Percentiles rank a stretch among this genome's conserved stretches.
Conservation (phyloP, 345 rosid species). For the Boechera stricta region DNA sequence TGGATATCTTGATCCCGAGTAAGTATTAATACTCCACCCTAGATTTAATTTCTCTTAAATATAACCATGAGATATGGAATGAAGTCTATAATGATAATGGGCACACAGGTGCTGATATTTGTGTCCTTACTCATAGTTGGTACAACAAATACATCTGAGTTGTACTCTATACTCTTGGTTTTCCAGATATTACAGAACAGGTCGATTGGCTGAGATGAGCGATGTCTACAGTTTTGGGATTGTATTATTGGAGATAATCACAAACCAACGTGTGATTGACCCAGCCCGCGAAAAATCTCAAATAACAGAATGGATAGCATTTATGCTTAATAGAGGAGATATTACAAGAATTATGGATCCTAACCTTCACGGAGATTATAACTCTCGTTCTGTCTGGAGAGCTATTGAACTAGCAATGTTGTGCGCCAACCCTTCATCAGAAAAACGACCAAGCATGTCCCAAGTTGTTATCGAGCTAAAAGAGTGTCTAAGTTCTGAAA, state of each 20-base stretch:
- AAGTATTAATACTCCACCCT: not conserved
- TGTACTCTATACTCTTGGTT: no score
- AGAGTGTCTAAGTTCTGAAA: constrained; percentile 39
- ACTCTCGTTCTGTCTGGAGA: constrained; percentile 51
- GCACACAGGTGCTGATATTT: no score
- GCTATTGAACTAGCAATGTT: constrained; percentile 53
- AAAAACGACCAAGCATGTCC: constrained; percentile 52
- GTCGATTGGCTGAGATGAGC: constrained; percentile 47
- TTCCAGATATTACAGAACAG: constrained; percentile 33
- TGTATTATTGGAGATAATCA: constrained; percentile 54
- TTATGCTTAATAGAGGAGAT: constrained; percentile 48
- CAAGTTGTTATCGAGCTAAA: constrained; percentile 42
- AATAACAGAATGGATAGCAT: constrained; percentile 46
- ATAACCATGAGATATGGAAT: no score
- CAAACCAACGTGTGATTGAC: constrained; percentile 49
- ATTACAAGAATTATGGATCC: constrained; percentile 52
- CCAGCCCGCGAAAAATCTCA: constrained; percentile 26
- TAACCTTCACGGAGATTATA: constrained; percentile 41
- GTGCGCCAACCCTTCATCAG: constrained; percentile 38
- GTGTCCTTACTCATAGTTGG: no score
- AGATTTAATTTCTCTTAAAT: not conserved
- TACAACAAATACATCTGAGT: no score
- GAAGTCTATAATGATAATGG: no score
- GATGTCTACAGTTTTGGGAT: constrained; percentile 65
- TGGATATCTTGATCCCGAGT: constrained; percentile 40